Conservation (phyloP, 2,329 filamentous ascomycete species). For the Aulographum hederae region DNA sequence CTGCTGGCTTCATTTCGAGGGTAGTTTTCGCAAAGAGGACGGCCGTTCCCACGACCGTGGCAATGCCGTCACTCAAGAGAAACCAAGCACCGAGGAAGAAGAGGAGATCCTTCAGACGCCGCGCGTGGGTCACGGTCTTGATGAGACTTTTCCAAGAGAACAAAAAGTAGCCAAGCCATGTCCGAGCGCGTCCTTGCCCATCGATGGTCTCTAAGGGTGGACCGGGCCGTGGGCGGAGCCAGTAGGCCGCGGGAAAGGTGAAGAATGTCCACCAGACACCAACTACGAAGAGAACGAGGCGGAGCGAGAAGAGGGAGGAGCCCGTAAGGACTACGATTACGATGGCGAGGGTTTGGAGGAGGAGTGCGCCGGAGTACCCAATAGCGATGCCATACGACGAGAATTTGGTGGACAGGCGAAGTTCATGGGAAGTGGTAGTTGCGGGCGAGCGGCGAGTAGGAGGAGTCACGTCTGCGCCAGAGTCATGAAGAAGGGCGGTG, state of each 20-base stretch:
- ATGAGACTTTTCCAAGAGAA: conserved; percentile 80
- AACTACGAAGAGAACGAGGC: conserved; percentile 71
- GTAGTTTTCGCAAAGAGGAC: conserved; percentile 1
- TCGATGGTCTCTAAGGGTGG: conserved; percentile 37
- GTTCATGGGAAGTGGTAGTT: conserved; percentile 37
- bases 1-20: conserved; percentile 61
- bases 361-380: conserved; percentile 72
- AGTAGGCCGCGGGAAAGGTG: conserved; percentile 71
- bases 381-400: conserved; percentile 88
- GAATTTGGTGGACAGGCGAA: conserved; percentile 73
- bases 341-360: conserved; percentile 69
- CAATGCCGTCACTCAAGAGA: conserved; percentile 11
- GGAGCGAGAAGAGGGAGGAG: conserved; percentile 68
- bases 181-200: conserved; percentile 14
- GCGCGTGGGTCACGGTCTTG: conserved; percentile 58
- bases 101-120: conserved; percentile 52
- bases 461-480: not conserved
- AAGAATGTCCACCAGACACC: conserved; percentile 89
- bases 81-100: conserved; percentile 85
- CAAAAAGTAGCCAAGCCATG: conserved; percentile 53
- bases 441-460: conserved; percentile 1
- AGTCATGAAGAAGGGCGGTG: conserved; percentile 17
- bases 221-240: conserved; percentile 74
- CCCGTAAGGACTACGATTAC: conserved; percentile 37
- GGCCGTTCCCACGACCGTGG: not conserved